Evolutionary conservation across 2,329 filamentous ascomycete species (phyloP).

Genomic region (Claviceps spartinae): DNA sequence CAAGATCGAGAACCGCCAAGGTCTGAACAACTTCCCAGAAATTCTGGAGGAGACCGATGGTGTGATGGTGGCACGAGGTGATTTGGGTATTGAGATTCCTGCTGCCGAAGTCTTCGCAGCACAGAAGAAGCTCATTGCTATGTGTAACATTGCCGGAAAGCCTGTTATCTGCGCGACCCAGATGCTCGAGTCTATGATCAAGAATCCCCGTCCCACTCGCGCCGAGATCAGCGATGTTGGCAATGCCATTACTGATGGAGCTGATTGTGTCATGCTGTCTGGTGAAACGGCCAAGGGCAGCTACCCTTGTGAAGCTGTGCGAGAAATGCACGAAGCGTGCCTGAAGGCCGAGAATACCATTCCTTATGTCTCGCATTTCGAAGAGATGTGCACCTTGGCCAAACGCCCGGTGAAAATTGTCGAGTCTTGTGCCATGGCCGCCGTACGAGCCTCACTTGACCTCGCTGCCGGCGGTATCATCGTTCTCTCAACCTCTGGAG

Average conservation of each 20-base stretch:
- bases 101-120: conserved; percentile 97
- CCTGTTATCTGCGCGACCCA: conserved; percentile 97
- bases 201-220: conserved; percentile 95
- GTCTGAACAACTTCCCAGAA: conserved; percentile 98
- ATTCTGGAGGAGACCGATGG: conserved; percentile 93
- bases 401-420: conserved; percentile 74
- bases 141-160: conserved; percentile 99
- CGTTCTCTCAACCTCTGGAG: conserved; percentile 88
- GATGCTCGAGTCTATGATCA: conserved; percentile 99
- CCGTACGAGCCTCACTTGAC: conserved; percentile 88
- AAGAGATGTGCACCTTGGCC: conserved; percentile 78
- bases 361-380: conserved; percentile 90
- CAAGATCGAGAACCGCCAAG: conserved; percentile 99
- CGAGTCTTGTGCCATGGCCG: conserved; percentile 94
- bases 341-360: conserved; percentile 94
- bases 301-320: conserved; percentile 85
- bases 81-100: conserved; percentile 91
- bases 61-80: conserved; percentile 99
- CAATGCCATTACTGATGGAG: conserved; percentile 93
- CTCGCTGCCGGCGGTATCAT: conserved; percentile 94
- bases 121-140: conserved; percentile 99
- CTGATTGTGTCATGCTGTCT: conserved; percentile 99
- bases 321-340: conserved; percentile 97
- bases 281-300: conserved; percentile 97
- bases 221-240: conserved; percentile 98